Conservation (phyloP, 106 monocot genomes). For the Dendrobium catenatum region DNA sequence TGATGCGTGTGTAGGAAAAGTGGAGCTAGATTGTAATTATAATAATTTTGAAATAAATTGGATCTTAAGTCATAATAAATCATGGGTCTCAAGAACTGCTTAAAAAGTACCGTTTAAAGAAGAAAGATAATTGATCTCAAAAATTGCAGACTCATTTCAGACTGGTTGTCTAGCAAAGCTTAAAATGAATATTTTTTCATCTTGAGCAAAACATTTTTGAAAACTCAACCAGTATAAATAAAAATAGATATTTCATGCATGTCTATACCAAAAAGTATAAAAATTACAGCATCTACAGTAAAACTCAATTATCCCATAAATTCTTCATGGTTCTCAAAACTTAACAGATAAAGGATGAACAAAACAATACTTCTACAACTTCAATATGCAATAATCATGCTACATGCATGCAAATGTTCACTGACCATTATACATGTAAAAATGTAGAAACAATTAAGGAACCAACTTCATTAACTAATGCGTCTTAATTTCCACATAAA, state of each 20-base stretch:
- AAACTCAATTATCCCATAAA: not conserved
- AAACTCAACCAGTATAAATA: not conserved
- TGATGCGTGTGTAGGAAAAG: not conserved
- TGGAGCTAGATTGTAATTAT: not conserved
- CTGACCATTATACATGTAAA: not conserved
- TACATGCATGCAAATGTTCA: not conserved
- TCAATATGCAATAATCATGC: not conserved
- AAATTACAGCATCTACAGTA: not conserved
- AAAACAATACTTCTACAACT: not conserved
- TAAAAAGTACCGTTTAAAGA: not conserved
- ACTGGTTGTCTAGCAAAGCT: not conserved
- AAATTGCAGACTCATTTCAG: not conserved
- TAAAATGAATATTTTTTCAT: not conserved
- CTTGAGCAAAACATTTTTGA: not conserved
- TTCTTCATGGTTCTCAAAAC: not conserved
- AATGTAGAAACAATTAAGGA: not conserved
- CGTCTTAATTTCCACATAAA: not conserved
- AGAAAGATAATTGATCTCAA: slow-evolving; percentile 1
- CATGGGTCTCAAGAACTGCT: not conserved
- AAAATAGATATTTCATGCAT: not conserved
- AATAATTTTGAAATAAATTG: not conserved
- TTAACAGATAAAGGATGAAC: not conserved
- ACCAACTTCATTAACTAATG: not conserved
- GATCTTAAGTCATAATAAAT: not conserved
- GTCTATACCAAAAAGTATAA: not conserved